These are phyloP conservation scores for Cladosporium sp. DNA, from an alignment of 2,329 filamentous ascomycete species.

Conservation along the genomic window DNA sequence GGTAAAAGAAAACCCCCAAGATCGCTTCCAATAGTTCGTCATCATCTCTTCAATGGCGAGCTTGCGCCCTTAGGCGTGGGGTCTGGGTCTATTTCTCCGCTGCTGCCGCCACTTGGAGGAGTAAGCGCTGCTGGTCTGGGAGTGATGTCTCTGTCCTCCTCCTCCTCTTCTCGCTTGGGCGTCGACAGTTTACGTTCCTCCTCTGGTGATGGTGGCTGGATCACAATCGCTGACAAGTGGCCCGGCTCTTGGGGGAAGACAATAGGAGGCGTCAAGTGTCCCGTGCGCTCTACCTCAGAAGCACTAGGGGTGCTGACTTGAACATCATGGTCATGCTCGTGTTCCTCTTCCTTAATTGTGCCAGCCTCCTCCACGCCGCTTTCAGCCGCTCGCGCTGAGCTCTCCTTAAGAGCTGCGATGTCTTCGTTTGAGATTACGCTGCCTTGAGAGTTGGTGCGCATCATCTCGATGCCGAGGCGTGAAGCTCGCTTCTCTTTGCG, in stretches of 20 bases:
- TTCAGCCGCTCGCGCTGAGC: slow-evolving; percentile 22
- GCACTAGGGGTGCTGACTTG: slow-evolving; percentile 25
- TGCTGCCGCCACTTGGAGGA: slow-evolving; percentile 10
- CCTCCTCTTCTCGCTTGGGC: background rate
- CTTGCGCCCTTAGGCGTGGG: slow-evolving; percentile 42
- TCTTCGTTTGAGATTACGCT: slow-evolving; percentile 61
- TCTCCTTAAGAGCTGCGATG: slow-evolving; percentile 35
- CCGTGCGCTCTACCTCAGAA: slow-evolving; percentile 35
- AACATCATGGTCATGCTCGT: slow-evolving; percentile 13
- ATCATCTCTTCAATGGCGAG: slow-evolving; percentile 20
- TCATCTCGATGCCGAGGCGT: slow-evolving; percentile 95
- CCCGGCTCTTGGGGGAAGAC: slow-evolving; percentile 50
- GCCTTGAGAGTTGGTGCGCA: slow-evolving; percentile 92
- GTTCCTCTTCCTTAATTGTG: slow-evolving; percentile 42
- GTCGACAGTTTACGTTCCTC: background rate
- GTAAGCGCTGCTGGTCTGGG: slow-evolving; percentile 35
- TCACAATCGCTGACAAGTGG: slow-evolving; percentile 41
- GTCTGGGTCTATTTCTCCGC: slow-evolving; percentile 31
- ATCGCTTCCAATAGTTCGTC: background rate
- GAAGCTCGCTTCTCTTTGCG: slow-evolving; percentile 56
- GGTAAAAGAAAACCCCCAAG: background rate
- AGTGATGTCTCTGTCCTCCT: slow-evolving; percentile 39
- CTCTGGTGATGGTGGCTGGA: slow-evolving; percentile 31
- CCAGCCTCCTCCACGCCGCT: slow-evolving; percentile 17
- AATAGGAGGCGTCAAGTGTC: slow-evolving; percentile 52